Evolutionary conservation across 1,284 basidiomycete genomes (phyloP).

Genomic region (Moesziomyces sp.): DNA sequence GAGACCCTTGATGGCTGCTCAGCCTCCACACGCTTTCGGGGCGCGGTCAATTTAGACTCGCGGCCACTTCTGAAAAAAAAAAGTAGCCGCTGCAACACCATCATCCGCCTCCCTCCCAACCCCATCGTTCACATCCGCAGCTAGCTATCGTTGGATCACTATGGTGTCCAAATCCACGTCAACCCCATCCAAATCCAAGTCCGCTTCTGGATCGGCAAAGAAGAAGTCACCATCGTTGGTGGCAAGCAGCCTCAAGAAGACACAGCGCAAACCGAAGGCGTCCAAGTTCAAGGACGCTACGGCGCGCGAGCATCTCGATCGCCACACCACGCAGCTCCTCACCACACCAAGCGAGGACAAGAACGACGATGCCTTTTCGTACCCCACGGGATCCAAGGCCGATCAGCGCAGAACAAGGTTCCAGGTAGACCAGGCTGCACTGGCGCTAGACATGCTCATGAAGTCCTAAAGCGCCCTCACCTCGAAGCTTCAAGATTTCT

Average conservation of each 20-base stretch:
- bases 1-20: neutral
- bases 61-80: constrained; percentile 14
- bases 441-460: constrained; percentile 29
- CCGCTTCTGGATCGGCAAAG: neutral
- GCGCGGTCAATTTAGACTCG: constrained; percentile 1
- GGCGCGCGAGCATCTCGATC: constrained; percentile 20
- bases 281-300: constrained; percentile 34
- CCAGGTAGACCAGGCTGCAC: constrained; percentile 28
- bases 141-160: neutral
- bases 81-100: constrained; percentile 9
- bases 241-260: constrained; percentile 19
- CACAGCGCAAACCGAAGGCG: constrained; percentile 7
- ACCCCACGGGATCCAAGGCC: constrained; percentile 5
- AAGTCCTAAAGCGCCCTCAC: constrained; percentile 9
- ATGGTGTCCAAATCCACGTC: constrained; percentile 1
- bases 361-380: constrained; percentile 27
- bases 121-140: neutral
- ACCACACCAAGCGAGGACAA: neutral
- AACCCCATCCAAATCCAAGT: constrained; percentile 8
- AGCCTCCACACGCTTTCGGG: neutral
- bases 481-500: neutral
- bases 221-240: constrained; percentile 6
- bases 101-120: neutral
- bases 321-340: constrained; percentile 17
- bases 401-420: constrained; percentile 20